Evolutionary conservation across 352 stramenopile species (phyloP).

Genomic region (Phytophthora pinifolia): DNA sequence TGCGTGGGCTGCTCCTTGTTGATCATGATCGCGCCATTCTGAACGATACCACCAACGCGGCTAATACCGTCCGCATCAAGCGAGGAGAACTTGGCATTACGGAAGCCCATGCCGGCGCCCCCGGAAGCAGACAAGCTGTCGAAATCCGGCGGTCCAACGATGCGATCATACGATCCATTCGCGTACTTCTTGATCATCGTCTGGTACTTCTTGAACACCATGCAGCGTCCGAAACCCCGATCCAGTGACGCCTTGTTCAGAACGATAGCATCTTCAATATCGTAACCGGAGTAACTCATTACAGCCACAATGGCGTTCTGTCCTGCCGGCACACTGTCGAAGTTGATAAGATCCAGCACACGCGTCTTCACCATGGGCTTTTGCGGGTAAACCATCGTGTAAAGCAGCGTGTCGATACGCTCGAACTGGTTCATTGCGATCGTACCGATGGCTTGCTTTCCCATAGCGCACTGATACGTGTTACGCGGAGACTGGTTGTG

Average conservation of each 20-base stretch:
- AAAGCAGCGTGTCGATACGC: constrained; percentile 98
- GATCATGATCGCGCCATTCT: constrained; percentile 96
- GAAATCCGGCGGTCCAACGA: constrained; percentile 91
- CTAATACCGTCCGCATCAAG: constrained; percentile 97
- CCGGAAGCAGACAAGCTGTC: constrained; percentile 62
- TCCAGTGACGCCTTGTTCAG: constrained; percentile 98
- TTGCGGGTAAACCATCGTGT: constrained; percentile 99
- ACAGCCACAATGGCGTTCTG: constrained; percentile 99
- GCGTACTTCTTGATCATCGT: constrained; percentile 97
- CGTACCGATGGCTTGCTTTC: constrained; percentile 99
- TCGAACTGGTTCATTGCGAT: constrained; percentile 99
- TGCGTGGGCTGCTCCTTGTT: constrained; percentile 98
- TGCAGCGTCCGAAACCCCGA: constrained; percentile 98
- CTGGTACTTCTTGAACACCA: constrained; percentile 98
- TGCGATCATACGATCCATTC: constrained; percentile 96
- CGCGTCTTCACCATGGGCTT: constrained; percentile 99
- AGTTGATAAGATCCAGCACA: constrained; percentile 98
- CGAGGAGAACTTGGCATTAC: constrained; percentile 91
- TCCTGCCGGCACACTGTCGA: constrained; percentile 97
- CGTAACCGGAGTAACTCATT: constrained; percentile 99
- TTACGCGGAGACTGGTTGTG: constrained; percentile 99
- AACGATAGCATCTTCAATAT: constrained; percentile 99
- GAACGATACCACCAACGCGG: constrained; percentile 82
- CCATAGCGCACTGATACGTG: constrained; percentile 99
- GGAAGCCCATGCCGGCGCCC: constrained; percentile 61